Evolutionary conservation across 23 red algal genomes (phyloP), one percentile per base, ranked within the genome.

Genomic region (Gracilaria domingensis): DNA sequence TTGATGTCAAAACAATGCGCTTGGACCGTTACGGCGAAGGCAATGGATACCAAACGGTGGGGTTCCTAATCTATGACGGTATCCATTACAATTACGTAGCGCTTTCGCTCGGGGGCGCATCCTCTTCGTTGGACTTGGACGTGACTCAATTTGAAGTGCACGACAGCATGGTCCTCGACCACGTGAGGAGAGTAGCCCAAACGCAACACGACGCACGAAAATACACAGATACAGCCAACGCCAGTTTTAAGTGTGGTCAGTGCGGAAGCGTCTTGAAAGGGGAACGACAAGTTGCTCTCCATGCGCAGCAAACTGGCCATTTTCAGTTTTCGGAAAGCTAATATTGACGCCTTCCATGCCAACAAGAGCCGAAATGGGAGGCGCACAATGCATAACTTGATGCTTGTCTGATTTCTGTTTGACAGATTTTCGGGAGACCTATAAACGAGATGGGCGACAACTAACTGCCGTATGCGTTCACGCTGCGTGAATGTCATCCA

Each of bases 21-120:
- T 35, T 99, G 45, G 80, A 99, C 48, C 79, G 87, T 28, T 99
- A 93, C 84, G 97, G 94, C 42, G 94, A 99, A 71, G 79, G 84
- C 20, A 87, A 76, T 12, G 61, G 59, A 20, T 99, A 93, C 38
- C 11, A 53, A 1, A 90, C 58, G 3, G 91, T 95, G 0, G 93
- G 64, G 1, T 99, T 83, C 70, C 87, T 99, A 8, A 40, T 93
- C 18, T 99, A 96, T 66, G 97, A 99, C 61, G 97, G 97, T 69
- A 96, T 99, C 66, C 97, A 99, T 84, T 99, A 99, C 83, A 95
- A 99, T 72, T 88, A 93, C 45, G 77, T 99, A 25, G 97, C 93
- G 47, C 82, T 91, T 37, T 38, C 75, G 49, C 51, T 83, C 17
- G 67, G 62, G 13, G 62, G 45, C 37, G 40, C 73, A 18, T 87